Evolutionary conservation across 1,284 basidiomycete genomes (phyloP), one percentile per base, ranked within the genome.

Genomic region (Trametes hirsuta): DNA sequence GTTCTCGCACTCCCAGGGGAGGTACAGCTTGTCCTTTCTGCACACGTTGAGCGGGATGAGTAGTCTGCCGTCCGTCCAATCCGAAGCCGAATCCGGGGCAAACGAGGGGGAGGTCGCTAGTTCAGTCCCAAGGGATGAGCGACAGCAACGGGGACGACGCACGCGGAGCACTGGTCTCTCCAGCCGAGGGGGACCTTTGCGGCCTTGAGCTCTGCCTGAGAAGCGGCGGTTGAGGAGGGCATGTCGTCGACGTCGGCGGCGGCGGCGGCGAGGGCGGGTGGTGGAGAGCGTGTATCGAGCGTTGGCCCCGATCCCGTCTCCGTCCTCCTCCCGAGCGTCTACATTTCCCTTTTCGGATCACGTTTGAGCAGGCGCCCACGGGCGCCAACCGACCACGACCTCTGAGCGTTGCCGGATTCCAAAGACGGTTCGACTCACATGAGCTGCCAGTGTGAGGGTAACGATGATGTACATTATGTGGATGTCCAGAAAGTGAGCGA

Each of bases 161-260:
- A 97, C 95, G 94, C 86, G 68, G 94, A 96, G 77, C 95, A 97
- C 67, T 90, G 85, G 77, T 97, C 95, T 70, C 95, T 82, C 88
- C 91, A 97, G 11, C 84, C 90, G 9, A 97, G 67, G 8, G 95
- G 95, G 24, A 96, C 81, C 63, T 81, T 82, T 61, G 90, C 81
- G 6, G 84, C 82, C 75, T 93, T 91, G 74, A 94, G 83, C 75
- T 96, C 92, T 63, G 85, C 80, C 72, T 94, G 90, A 37, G 94
- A 93, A 52, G 95, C 94, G 55, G 89, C 91, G 42, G 86, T 86
- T 61, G 88, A 80, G 53, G 86, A 83, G 57, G 87, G 77, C 90
- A 91, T 91, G 64, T 59, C 50, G 61, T 59, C 34, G 18, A 18
- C 18, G 50, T 53, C 36, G 40, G 24, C 35, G 49, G 18, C 14